These are phyloP conservation scores for Alternaria arborescens DNA, from an alignment of 2,329 filamentous ascomycete genomes.

Conservation along the genomic window DNA sequence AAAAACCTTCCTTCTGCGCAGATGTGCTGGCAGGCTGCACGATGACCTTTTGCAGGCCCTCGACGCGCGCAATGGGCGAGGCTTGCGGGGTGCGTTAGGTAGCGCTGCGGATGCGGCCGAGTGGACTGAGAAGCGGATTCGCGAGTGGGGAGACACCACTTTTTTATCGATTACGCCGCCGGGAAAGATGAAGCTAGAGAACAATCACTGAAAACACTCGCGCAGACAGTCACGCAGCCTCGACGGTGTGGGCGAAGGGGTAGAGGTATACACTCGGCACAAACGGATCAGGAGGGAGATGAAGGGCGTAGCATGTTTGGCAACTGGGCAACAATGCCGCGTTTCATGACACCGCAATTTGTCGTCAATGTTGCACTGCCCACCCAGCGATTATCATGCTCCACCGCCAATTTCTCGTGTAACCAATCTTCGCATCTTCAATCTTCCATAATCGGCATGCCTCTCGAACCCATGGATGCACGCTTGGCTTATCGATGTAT, in stretches of 20 bases:
- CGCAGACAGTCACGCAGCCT: conserved; percentile 1
- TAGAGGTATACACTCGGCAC: neutral
- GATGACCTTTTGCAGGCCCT: conserved; percentile 16
- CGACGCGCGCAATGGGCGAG: conserved; percentile 29
- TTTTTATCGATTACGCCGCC: conserved; percentile 33
- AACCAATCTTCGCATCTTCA: conserved; percentile 7
- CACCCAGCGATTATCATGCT: conserved; percentile 11
- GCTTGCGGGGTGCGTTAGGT: conserved; percentile 39
- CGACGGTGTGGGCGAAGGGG: conserved; percentile 4
- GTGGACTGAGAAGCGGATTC: conserved; percentile 8
- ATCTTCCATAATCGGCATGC: neutral
- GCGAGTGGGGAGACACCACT: conserved; percentile 25
- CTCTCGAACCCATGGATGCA: neutral
- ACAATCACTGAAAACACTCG: neutral
- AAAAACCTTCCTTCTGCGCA: conserved; percentile 1
- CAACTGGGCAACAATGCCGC: conserved; percentile 23
- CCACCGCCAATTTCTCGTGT: conserved; percentile 15
- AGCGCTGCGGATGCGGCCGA: conserved; percentile 28
- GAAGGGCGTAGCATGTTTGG: conserved; percentile 20
- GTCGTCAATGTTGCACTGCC: conserved; percentile 27
- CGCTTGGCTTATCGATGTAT: neutral
- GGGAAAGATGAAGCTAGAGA: conserved; percentile 10
- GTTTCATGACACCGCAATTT: conserved; percentile 39
- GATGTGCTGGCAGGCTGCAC: conserved; percentile 37
- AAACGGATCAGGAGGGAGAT: conserved; percentile 25